Evolutionary conservation across 2,329 filamentous ascomycete genomes (phyloP).

Genomic region (Ophiostoma sp.): DNA sequence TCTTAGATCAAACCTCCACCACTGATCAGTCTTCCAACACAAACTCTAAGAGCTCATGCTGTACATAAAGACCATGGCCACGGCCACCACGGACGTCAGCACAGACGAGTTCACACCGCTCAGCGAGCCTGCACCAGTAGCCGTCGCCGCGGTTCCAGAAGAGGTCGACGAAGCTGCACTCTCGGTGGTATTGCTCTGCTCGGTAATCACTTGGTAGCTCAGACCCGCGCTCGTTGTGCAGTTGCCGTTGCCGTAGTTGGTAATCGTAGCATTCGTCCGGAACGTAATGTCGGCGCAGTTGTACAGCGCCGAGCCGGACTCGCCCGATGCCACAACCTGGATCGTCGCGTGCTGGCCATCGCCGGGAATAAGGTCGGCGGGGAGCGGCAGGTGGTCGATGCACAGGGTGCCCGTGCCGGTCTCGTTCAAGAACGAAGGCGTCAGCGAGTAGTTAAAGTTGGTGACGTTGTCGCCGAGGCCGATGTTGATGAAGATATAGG

Average conservation of each 20-base stretch:
- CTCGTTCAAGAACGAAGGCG: conserved; percentile 53
- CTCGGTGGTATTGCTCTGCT: conserved; percentile 29
- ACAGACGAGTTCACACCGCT: conserved; percentile 29
- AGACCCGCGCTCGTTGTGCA: conserved; percentile 58
- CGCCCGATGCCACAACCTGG: conserved; percentile 62
- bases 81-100: conserved; percentile 36
- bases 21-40: background rate
- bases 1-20: background rate
- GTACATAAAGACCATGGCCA: conserved; percentile 38
- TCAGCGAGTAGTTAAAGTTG: conserved; percentile 65
- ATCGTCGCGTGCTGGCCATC: conserved; percentile 62
- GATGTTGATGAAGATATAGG: conserved; percentile 51
- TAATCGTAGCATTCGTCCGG: conserved; percentile 41
- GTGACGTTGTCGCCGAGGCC: conserved; percentile 45
- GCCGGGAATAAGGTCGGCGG: conserved; percentile 44
- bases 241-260: conserved; percentile 38
- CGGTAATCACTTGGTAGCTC: conserved; percentile 34
- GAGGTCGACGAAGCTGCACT: background rate
- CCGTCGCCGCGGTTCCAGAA: background rate
- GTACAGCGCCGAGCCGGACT: conserved; percentile 58
- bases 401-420: conserved; percentile 62
- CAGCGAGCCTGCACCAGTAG: conserved; percentile 24
- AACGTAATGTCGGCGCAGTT: conserved; percentile 73
- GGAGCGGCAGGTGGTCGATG: conserved; percentile 53
- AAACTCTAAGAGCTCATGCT: conserved; percentile 35